These are phyloP conservation scores for Penicillium canescens DNA, from an alignment of 495 filamentous ascomycete genomes.

Conservation along the genomic window DNA sequence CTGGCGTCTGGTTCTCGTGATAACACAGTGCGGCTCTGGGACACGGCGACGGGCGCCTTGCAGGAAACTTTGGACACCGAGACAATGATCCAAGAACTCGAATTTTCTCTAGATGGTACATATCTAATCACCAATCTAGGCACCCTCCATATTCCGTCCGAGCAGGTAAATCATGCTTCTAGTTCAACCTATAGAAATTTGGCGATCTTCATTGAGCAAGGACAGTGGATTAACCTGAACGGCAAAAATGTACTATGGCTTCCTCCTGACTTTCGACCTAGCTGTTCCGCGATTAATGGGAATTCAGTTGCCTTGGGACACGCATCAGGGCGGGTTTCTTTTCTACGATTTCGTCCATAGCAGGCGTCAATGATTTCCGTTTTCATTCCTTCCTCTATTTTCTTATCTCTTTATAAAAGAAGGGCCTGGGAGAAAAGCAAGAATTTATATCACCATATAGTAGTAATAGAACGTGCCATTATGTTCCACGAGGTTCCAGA, in stretches of 20 bases:
- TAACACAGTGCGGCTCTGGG: conserved; percentile 26
- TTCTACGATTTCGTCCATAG: too few species aligned
- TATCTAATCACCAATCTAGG: conserved; percentile 12
- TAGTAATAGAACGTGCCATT: not conserved
- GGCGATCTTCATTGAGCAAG: conserved; percentile 7
- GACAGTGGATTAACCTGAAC: conserved; percentile 25
- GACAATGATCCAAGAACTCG: conserved; percentile 3
- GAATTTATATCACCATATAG: not conserved
- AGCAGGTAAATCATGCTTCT: conserved; percentile 1
- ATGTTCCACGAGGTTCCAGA: not conserved
- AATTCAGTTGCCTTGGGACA: too few species aligned
- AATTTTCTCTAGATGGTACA: conserved; percentile 16
- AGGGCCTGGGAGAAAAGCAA: not conserved
- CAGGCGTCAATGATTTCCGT: not conserved
- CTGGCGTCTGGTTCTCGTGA: conserved; percentile 21
- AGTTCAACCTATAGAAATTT: not conserved
- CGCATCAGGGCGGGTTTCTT: too few species aligned
- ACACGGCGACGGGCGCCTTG: conserved; percentile 8
- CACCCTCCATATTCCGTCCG: conserved; percentile 8
- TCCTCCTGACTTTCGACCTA: conserved; percentile 27
- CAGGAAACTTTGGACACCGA: conserved; percentile 3
- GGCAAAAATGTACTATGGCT: conserved; percentile 29
- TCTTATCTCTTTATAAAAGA: conserved; percentile 6
- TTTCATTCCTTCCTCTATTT: conserved; percentile 8
- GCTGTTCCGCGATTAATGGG: conserved; percentile 15